phyloP scores from a whole-genome alignment of 371 early-diverging fungal species.

The Zychaea mexicana region DNA sequence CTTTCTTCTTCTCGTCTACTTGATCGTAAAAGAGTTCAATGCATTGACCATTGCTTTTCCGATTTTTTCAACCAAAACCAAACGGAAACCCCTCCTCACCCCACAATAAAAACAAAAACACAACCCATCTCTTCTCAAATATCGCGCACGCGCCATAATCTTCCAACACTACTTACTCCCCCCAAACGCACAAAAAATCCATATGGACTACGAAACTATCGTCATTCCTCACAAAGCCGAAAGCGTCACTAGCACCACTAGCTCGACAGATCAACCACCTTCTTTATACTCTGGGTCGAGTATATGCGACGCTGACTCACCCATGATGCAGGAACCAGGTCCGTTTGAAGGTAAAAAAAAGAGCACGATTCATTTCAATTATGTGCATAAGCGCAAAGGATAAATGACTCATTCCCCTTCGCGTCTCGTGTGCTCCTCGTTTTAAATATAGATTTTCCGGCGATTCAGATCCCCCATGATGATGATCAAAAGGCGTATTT shows the following conservation, averaged over 20 bases:
- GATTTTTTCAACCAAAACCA: neutral
- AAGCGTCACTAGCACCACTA: constrained; percentile 14
- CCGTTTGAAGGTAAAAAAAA: constrained; percentile 14
- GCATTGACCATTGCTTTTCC: constrained; percentile 2
- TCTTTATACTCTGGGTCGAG: constrained; percentile 21
- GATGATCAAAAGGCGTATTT: constrained; percentile 18
- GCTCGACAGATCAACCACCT: constrained; percentile 15
- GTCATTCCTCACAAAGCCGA: constrained; percentile 13
- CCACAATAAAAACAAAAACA: neutral
- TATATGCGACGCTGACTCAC: constrained; percentile 17
- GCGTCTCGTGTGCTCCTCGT: neutral
- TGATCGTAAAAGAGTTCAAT: neutral
- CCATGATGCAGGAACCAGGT: constrained; percentile 13
- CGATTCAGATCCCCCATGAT: constrained; percentile 22
- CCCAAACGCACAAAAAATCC: neutral
- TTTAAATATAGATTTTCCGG: constrained; percentile 13
- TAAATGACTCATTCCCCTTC: neutral
- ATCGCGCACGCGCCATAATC: neutral
- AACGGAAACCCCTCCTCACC: neutral
- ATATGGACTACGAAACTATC: constrained; percentile 6
- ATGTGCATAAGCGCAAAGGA: constrained; percentile 1
- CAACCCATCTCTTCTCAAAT: neutral
- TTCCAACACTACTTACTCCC: neutral
- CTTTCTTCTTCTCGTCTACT: neutral
- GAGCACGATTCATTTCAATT: neutral